Evolutionary conservation across 2,329 filamentous ascomycete species (phyloP).

Genomic region (Diaporthe vaccinii): DNA sequence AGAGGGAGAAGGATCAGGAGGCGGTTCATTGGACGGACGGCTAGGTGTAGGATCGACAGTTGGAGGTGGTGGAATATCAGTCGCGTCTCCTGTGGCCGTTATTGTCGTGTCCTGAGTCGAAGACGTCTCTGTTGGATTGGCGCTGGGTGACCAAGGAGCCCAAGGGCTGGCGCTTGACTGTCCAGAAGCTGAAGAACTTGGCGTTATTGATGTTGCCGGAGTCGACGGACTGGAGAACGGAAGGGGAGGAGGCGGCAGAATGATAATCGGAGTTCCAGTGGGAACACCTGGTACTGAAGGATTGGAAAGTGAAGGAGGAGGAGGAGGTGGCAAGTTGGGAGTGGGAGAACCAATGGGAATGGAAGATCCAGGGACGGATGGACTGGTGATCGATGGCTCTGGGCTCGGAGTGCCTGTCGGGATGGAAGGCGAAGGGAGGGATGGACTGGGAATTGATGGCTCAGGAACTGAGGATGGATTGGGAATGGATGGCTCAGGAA

Average conservation of each 20-base stretch:
- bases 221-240: background rate
- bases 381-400: background rate
- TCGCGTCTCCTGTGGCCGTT: background rate
- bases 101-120: background rate
- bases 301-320: background rate
- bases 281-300: background rate
- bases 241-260: background rate
- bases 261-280: background rate
- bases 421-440: no score
- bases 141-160: background rate
- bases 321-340: background rate
- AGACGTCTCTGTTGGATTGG: background rate
- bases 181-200: background rate
- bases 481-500: no score
- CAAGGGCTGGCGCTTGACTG: background rate
- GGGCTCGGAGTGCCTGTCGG: no score
- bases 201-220: background rate
- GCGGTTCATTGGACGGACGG: background rate
- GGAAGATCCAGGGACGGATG: background rate
- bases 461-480: no score
- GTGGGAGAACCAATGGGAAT: background rate
- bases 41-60: conserved; percentile 12
- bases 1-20: background rate
- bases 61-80: background rate
- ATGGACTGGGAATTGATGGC: no score